Conservation (phyloP, 768 basidiomycete species). For the Leucocoprinus sp. region DNA sequence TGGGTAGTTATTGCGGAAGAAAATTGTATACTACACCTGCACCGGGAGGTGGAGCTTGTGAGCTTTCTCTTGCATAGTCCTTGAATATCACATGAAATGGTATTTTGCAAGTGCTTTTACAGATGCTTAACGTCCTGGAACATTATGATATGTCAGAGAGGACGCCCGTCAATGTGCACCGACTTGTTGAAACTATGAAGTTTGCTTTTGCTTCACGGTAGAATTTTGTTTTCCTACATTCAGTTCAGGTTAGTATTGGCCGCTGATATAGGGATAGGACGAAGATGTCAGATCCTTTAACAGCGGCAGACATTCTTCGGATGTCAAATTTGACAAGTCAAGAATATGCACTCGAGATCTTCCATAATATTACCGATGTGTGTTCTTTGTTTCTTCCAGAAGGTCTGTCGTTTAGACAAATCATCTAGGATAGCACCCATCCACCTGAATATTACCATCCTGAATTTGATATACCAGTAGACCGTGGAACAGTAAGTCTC, state of each 20-base stretch:
- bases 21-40: slow-evolving; percentile 81
- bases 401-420: neutral
- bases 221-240: slow-evolving; percentile 4
- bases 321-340: slow-evolving; percentile 65
- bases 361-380: slow-evolving; percentile 77
- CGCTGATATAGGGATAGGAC: slow-evolving; percentile 40
- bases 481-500: slow-evolving; percentile 78
- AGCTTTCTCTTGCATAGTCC: slow-evolving; percentile 10
- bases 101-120: slow-evolving; percentile 51
- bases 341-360: slow-evolving; percentile 52
- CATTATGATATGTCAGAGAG: slow-evolving; percentile 49
- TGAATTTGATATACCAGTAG: slow-evolving; percentile 62
- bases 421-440: slow-evolving; percentile 68
- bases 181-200: slow-evolving; percentile 80
- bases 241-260: neutral
- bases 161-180: slow-evolving; percentile 64
- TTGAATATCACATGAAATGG: neutral
- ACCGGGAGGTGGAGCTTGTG: slow-evolving; percentile 76
- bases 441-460: slow-evolving; percentile 77
- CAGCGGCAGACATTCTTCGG: slow-evolving; percentile 42
- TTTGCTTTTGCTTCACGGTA: slow-evolving; percentile 51
- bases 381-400: neutral
- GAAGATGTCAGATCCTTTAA: slow-evolving; percentile 72
- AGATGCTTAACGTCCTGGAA: slow-evolving; percentile 88
- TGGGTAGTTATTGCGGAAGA: slow-evolving; percentile 68